A percentile compares a stretch with the other conserved stretches of the same genome.
These are phyloP conservation scores for Symbiodinium natans DNA, from an alignment of 73 alveolate species.

Conservation along the genomic window DNA sequence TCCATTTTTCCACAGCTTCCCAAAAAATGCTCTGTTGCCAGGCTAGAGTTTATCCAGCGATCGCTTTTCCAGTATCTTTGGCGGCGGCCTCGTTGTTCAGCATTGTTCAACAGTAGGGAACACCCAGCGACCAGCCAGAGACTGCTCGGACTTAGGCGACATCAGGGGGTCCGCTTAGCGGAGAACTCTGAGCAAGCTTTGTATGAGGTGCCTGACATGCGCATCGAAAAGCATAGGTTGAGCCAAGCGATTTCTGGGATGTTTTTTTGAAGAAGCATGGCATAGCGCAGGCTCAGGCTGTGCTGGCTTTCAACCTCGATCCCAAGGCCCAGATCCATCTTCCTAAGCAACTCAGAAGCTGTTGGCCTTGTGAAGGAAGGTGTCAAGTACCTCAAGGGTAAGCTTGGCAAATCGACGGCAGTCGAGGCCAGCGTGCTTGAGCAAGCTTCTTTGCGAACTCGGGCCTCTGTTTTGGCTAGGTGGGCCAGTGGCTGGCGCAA, in stretches of 20 bases:
- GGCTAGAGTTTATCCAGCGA: slow-evolving; percentile 11
- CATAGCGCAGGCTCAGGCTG: slow-evolving; percentile 7
- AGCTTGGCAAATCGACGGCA: slow-evolving; percentile 11
- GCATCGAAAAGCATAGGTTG: too few species aligned
- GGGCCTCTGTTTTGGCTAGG: neutral
- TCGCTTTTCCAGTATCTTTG: slow-evolving; percentile 19
- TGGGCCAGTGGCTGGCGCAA: slow-evolving; percentile 12
- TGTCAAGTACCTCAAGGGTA: slow-evolving; percentile 20
- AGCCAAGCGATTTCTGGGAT: too few species aligned
- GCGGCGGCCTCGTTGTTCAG: neutral
- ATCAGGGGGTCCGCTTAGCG: slow-evolving; percentile 24
- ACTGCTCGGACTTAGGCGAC: neutral
- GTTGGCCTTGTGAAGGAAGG: neutral
- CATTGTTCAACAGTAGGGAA: neutral
- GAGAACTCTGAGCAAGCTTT: slow-evolving; percentile 18
- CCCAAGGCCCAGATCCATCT: neutral
- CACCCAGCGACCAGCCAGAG: neutral
- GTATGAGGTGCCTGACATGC: neutral
- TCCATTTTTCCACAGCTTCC: neutral
- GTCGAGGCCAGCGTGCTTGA: neutral
- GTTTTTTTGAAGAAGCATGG: too few species aligned
- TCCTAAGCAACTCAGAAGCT: neutral
- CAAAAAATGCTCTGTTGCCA: neutral
- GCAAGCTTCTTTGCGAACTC: neutral
- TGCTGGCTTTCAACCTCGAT: slow-evolving; percentile 44